These are phyloP conservation scores for Cucurbita maxima DNA, from an alignment of 306 rosid species.

Conservation along the genomic window DNA sequence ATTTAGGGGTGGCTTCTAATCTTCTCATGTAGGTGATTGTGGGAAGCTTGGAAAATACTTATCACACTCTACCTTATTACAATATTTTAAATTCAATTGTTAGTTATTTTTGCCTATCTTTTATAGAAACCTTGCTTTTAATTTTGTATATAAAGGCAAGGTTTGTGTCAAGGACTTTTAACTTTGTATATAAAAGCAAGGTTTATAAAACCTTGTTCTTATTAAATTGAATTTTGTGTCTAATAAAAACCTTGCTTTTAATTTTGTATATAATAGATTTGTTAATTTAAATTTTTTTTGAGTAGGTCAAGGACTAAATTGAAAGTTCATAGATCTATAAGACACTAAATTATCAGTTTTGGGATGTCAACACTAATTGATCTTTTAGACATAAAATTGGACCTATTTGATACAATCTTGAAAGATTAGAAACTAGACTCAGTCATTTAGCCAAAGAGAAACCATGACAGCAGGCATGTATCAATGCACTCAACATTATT, in stretches of 20 bases:
- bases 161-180: too few species aligned
- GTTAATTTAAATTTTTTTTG: too few species aligned
- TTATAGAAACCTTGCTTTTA: neutral
- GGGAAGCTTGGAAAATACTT: neutral
- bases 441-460: neutral
- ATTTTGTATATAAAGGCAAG: neutral
- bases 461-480: neutral
- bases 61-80: neutral
- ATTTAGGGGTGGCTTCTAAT: slow-evolving; percentile 62
- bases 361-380: neutral
- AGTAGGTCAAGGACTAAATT: neutral
- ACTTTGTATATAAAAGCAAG: too few species aligned
- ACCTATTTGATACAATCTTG: neutral
- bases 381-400: neutral
- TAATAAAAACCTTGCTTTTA: neutral
- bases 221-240: neutral
- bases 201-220: too few species aligned
- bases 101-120: neutral
- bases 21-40: slow-evolving; percentile 61
- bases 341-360: neutral
- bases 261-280: neutral
- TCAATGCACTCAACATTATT: neutral
- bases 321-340: neutral
- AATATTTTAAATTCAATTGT: slow-evolving; percentile 4
- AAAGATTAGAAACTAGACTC: too few species aligned